phyloP scores from a whole-genome alignment of 2,329 filamentous ascomycete species.

The Hypoxylon sp. region DNA sequence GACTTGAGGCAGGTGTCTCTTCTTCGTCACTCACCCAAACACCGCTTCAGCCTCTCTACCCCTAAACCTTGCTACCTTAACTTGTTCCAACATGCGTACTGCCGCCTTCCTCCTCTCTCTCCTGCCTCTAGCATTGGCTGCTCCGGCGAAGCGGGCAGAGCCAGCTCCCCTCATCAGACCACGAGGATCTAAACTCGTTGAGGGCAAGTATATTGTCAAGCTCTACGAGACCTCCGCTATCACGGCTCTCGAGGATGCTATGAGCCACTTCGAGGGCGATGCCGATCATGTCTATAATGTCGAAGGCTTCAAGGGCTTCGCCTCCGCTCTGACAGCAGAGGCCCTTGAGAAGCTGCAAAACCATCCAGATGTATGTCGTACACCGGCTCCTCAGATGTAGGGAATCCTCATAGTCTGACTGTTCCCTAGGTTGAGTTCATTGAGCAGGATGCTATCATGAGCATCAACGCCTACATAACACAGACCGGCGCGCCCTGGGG shows the following conservation, averaged over 20 bases:
- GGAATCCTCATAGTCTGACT: constrained; percentile 27
- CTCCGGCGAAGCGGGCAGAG: constrained; percentile 50
- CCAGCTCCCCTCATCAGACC: constrained; percentile 52
- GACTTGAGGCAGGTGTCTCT: constrained; percentile 24
- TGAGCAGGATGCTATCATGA: constrained; percentile 53
- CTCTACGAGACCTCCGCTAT: constrained; percentile 55
- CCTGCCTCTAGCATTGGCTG: constrained; percentile 50
- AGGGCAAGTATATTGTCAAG: constrained; percentile 62
- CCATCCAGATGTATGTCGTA: constrained; percentile 54
- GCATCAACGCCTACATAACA: constrained; percentile 50
- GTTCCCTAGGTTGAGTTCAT: constrained; percentile 53
- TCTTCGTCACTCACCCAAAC: constrained; percentile 34
- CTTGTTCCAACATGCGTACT: constrained; percentile 47
- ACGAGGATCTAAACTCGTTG: constrained; percentile 49
- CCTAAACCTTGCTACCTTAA: constrained; percentile 25
- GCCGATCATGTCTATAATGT: constrained; percentile 53
- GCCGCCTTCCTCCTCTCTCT: constrained; percentile 46
- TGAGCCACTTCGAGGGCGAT: constrained; percentile 47
- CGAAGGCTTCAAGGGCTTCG: constrained; percentile 58
- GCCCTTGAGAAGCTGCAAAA: constrained; percentile 58
- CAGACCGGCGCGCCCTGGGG: constrained; percentile 59
- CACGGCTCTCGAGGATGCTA: constrained; percentile 52
- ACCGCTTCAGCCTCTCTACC: constrained; percentile 13
- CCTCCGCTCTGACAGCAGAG: constrained; percentile 58
- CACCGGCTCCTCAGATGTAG: not conserved